Conservation (phyloP, 345 rosid species). For the Linum lewisii region DNA sequence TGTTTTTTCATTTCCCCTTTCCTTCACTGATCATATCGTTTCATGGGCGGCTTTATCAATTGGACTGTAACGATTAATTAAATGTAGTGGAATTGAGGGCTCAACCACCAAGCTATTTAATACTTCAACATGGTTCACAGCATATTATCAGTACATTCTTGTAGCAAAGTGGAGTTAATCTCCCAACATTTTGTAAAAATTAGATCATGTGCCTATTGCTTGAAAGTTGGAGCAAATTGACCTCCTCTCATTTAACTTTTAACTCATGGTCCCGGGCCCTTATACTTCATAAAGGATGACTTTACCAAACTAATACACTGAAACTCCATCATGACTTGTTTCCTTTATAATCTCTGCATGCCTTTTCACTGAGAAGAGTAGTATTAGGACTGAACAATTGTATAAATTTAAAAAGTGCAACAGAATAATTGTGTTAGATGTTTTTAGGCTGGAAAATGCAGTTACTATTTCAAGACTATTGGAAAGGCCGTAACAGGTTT, state of each 20-base stretch:
- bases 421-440: no score
- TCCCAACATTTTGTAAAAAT: neutral
- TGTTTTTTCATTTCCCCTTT: neutral
- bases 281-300: neutral
- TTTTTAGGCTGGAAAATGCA: no score
- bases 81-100: conserved; percentile 11
- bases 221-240: neutral
- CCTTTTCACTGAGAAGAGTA: no score
- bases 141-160: conserved; percentile 6
- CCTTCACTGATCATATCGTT: neutral
- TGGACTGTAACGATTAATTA: conserved; percentile 3
- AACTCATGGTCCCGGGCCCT: neutral
- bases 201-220: conserved; percentile 3
- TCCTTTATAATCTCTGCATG: no score
- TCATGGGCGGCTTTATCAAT: neutral
- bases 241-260: conserved; percentile 1
- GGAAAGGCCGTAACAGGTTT: neutral
- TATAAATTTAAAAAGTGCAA: no score
- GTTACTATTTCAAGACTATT: no score
- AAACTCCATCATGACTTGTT: neutral
- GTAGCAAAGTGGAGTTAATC: neutral
- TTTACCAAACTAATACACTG: neutral
- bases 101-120: conserved; percentile 17
- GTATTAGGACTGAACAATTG: no score
- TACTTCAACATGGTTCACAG: conserved; percentile 10